These are phyloP conservation scores for Cystobasidium pallidum DNA, from an alignment of 1,284 basidiomycete species.

Conservation along the genomic window DNA sequence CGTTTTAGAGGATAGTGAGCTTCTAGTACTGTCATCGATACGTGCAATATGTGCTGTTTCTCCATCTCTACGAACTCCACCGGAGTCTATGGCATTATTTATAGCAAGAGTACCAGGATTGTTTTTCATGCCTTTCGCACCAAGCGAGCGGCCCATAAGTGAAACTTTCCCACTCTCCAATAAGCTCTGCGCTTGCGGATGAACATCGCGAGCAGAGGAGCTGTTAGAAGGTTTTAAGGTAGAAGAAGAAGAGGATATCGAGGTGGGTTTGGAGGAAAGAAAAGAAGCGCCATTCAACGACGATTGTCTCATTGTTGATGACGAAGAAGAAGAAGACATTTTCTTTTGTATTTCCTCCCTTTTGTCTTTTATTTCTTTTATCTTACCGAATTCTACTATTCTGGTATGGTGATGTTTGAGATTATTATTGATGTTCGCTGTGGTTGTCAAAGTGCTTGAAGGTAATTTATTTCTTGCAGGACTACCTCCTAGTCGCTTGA, in stretches of 20 bases:
- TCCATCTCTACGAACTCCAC: no score
- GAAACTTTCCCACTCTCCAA: not conserved
- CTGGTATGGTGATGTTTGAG: constrained; percentile 8
- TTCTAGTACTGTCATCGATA: no score
- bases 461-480: not conserved
- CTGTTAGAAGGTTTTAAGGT: no score
- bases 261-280: no score
- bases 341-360: constrained; percentile 10
- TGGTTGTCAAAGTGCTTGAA: not conserved
- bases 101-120: not conserved
- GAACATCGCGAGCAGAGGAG: no score
- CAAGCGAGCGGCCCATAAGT: constrained; percentile 5
- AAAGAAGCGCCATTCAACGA: constrained; percentile 2
- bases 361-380: constrained; percentile 5
- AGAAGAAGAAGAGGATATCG: no score
- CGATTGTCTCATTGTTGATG: not conserved
- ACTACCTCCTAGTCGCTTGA: not conserved
- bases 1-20: not conserved
- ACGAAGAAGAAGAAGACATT: not conserved
- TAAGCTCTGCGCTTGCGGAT: not conserved
- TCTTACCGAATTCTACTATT: constrained; percentile 16
- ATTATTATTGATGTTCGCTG: not conserved
- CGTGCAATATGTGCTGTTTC: no score
- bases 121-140: not conserved
- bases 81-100: no score